Conservation (phyloP, 495 filamentous ascomycete genomes). For the Aspergillus affinis region DNA sequence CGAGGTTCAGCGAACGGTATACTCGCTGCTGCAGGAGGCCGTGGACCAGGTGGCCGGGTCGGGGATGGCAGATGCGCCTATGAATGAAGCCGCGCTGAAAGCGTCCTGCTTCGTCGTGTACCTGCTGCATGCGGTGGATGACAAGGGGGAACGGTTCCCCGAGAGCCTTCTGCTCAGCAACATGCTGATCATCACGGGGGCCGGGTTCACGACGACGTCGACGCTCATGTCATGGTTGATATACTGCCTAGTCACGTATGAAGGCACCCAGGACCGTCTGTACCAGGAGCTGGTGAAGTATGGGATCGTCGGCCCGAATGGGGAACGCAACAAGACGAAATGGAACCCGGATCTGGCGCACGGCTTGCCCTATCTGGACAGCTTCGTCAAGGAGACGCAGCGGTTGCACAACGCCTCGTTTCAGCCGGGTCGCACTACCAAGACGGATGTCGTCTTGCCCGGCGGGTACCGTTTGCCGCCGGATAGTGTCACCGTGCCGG, state of each 20-base stretch:
- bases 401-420: slow-evolving; percentile 56
- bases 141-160: slow-evolving; percentile 52
- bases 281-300: slow-evolving; percentile 52
- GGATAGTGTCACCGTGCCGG: slow-evolving; percentile 44
- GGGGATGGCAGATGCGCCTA: slow-evolving; percentile 34
- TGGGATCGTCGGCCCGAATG: slow-evolving; percentile 30
- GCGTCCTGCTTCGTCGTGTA: slow-evolving; percentile 51
- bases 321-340: slow-evolving; percentile 20
- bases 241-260: slow-evolving; percentile 50
- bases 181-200: slow-evolving; percentile 40
- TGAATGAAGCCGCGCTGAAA: slow-evolving; percentile 47
- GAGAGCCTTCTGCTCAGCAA: slow-evolving; percentile 30
- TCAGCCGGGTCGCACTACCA: slow-evolving; percentile 54
- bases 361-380: slow-evolving; percentile 48
- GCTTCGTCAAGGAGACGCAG: slow-evolving; percentile 58
- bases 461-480: slow-evolving; percentile 52
- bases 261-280: slow-evolving; percentile 50
- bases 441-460: slow-evolving; percentile 50
- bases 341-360: slow-evolving; percentile 42
- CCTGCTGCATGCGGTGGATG: slow-evolving; percentile 43
- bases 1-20: slow-evolving; percentile 23
- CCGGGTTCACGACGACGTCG: slow-evolving; percentile 58
- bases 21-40: slow-evolving; percentile 25
- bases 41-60: slow-evolving; percentile 22
- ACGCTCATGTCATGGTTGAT: slow-evolving; percentile 54